Base-by-base conservation (phyloP, 148 eudicot genomes). In the Chenopodium berlandieri region DNA sequence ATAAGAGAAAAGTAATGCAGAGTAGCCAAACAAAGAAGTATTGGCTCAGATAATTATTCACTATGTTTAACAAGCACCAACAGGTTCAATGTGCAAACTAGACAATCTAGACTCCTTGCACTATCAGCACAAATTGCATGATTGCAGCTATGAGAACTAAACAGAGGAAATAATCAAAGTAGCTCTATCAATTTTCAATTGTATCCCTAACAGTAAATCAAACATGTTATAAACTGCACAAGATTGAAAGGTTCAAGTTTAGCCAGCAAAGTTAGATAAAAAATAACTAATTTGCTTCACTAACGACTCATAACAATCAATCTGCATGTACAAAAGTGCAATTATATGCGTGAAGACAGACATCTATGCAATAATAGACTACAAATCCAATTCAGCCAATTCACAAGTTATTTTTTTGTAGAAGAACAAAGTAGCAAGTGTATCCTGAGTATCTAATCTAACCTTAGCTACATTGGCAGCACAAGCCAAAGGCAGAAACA, bases 391-490 rank as follows among this genome's bases (percentile, higher is more conserved):
- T 27, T 75, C 4, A 68, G 78, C 64, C 63, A 56, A 63, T 46
- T 75, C 71, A 50, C 77, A 75, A 65, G 48, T 68, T 62, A 46
- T 40, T 40, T 40, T 40, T 40, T 6, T 40, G 7, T 5, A 34
- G 40, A 0, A 0, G 44, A 69, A 60, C 44, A 12, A 17, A 46
- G n/a, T 14, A 32, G 52, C 23, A 23, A 75, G 37, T 19, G 25
- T 11, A 25, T 75, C 30, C 11, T 27, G 50, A 58, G 37, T 63
- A 72, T 44, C 47, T 40, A 48, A 64, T 30, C 76, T 65, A 70
- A 94, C 99, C 98, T 96, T 96, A 48, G 91, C 93, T 47, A 96
- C 93, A 83, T 96, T 96, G 79, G 99, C 99, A 83, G 91, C 95
- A 89, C 99, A 96, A 63, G 99, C 99, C 86, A 96, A 88, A 84